phyloP scores from a whole-genome alignment of 2,329 filamentous ascomycete genomes.

The Penicillium sp. region DNA sequence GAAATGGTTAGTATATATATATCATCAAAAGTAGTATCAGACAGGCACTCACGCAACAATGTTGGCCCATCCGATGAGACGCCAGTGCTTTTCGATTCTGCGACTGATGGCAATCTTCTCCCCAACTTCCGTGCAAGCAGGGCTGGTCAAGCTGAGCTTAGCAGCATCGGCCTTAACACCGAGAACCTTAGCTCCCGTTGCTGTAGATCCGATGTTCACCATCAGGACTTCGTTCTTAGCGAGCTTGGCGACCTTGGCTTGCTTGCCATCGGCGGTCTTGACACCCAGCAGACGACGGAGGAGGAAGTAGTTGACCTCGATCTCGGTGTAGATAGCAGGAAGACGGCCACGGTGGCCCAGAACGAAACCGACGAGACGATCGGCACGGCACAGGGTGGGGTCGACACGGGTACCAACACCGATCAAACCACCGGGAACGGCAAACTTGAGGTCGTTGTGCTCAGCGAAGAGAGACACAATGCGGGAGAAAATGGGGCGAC shows the following conservation, averaged over 20 bases:
- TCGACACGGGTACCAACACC: conserved; percentile 98
- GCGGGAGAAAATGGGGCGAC: conserved; percentile 93
- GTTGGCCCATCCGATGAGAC: conserved; percentile 86
- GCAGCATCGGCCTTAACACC: conserved; percentile 97
- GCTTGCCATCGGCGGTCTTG: conserved; percentile 96
- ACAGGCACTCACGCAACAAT: conserved; percentile 57
- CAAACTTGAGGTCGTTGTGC: conserved; percentile 97
- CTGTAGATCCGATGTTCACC: conserved; percentile 98
- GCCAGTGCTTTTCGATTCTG: conserved; percentile 99
- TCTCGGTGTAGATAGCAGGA: conserved; percentile 95
- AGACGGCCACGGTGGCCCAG: conserved; percentile 90
- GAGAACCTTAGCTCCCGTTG: conserved; percentile 94
- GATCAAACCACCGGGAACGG: conserved; percentile 94
- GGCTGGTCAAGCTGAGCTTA: conserved; percentile 87
- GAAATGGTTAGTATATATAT: conserved; percentile 4
- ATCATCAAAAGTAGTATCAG: neutral
- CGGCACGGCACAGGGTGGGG: conserved; percentile 95
- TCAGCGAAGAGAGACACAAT: conserved; percentile 96
- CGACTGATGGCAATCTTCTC: conserved; percentile 96
- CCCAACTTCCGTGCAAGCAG: conserved; percentile 93
- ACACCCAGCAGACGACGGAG: conserved; percentile 92
- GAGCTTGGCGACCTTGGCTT: conserved; percentile 98
- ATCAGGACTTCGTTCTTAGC: conserved; percentile 99
- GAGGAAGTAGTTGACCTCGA: conserved; percentile 99
- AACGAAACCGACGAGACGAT: conserved; percentile 97